A percentile compares a stretch with the other conserved stretches of the same genome.
Evolutionary conservation across 1,284 basidiomycete species (phyloP).

Genomic region (Rhodotorula sp.): DNA sequence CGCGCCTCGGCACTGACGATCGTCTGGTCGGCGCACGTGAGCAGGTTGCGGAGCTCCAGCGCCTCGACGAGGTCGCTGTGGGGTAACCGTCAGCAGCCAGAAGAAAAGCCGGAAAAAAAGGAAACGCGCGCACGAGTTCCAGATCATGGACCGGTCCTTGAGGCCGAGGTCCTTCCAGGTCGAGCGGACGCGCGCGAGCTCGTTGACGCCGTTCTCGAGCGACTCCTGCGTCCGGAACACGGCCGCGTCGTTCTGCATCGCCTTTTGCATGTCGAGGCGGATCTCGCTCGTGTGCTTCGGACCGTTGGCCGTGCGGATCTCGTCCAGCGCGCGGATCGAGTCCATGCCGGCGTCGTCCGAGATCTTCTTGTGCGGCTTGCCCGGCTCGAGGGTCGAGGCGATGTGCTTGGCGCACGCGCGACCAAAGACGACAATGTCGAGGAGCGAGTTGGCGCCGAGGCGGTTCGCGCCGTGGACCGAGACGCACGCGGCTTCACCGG

Average conservation of each 20-base stretch:
- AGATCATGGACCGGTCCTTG: constrained; percentile 98
- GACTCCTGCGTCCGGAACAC: constrained; percentile 76
- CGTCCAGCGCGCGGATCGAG: constrained; percentile 86
- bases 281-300: constrained; percentile 84
- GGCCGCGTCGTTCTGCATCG: constrained; percentile 66
- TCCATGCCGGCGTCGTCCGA: constrained; percentile 82
- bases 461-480: constrained; percentile 99
- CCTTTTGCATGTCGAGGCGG: constrained; percentile 95
- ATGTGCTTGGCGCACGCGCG: constrained; percentile 99
- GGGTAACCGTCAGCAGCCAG: background rate
- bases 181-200: constrained; percentile 81
- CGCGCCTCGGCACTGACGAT: constrained; percentile 92
- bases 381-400: constrained; percentile 82
- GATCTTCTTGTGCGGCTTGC: constrained; percentile 87
- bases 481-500: constrained; percentile 97
- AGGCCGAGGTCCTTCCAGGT: constrained; percentile 88
- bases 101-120: background rate
- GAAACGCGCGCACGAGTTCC: constrained; percentile 75
- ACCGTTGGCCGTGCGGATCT: constrained; percentile 78
- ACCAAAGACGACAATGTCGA: constrained; percentile 99
- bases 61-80: constrained; percentile 92
- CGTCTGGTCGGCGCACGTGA: constrained; percentile 94
- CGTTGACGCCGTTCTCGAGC: constrained; percentile 87
- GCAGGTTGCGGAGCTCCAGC: constrained; percentile 91
- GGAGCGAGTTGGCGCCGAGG: constrained; percentile 96